Percentiles rank a stretch among this genome's conserved stretches.
Conservation (phyloP, 345 rosid genomes). For the Gossypioides kirkii region DNA sequence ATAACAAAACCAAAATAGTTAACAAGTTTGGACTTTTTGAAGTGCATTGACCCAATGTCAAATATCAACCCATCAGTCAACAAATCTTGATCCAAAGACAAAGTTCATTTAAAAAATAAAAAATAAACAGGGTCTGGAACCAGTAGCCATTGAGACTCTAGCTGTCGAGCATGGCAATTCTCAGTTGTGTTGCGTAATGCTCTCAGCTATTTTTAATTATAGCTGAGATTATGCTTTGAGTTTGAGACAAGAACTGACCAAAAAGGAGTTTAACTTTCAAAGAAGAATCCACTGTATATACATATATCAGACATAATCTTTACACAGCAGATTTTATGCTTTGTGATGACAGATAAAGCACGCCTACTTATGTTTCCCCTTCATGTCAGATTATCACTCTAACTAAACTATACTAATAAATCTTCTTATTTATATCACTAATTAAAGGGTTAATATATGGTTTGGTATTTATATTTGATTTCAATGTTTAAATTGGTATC, state of each 20-base stretch:
- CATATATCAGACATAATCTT: not conserved
- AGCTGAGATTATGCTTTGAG: not conserved
- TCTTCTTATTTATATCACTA: not conserved
- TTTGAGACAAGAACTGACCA: not conserved
- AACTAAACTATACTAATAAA: not conserved
- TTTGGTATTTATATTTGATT: too few relatives aligned
- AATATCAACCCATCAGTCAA: not conserved
- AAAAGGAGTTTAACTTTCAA: not conserved
- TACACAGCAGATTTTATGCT: conserved; percentile 1
- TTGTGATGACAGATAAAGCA: not conserved
- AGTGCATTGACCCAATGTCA: not conserved
- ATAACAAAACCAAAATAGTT: too few relatives aligned
- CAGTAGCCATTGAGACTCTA: too few relatives aligned
- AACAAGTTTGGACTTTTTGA: too few relatives aligned
- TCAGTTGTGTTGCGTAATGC: too few relatives aligned
- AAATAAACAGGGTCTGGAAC: not conserved
- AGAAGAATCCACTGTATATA: not conserved
- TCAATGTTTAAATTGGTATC: too few relatives aligned
- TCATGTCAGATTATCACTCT: not conserved
- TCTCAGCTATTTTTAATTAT: too few relatives aligned
- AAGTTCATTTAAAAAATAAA: not conserved
- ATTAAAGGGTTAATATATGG: too few relatives aligned
- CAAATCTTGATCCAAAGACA: not conserved
- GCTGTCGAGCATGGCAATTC: too few relatives aligned
- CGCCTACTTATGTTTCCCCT: not conserved